Evolutionary conservation across 148 eudicot genomes (phyloP).

Genomic region (Vaccinium vitisidaea): DNA sequence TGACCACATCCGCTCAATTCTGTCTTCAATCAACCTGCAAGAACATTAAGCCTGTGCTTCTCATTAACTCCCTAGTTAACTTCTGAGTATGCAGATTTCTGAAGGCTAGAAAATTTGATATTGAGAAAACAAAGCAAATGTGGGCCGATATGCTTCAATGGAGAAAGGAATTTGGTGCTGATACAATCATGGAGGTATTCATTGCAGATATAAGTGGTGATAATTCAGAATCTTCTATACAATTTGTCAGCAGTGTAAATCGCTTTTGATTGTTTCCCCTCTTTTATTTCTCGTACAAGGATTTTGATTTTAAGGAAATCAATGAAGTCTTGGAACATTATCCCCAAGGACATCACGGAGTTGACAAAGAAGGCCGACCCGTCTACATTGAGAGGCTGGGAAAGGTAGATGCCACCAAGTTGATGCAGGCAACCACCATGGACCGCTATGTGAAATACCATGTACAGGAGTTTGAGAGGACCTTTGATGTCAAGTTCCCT

Average conservation of each 20-base stretch:
- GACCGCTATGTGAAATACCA: constrained; percentile 87
- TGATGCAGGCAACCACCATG: constrained; percentile 88
- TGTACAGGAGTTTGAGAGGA: constrained; percentile 86
- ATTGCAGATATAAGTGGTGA: neutral
- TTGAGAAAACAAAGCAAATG: constrained; percentile 36
- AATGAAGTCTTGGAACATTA: constrained; percentile 79
- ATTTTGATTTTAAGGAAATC: constrained; percentile 80
- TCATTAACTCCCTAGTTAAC: neutral
- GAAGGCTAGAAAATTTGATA: constrained; percentile 34
- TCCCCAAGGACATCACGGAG: constrained; percentile 98
- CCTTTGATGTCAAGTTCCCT: constrained; percentile 78
- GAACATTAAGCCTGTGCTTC: neutral
- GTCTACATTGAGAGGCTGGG: constrained; percentile 90
- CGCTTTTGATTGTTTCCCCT: neutral
- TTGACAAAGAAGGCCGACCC: constrained; percentile 91
- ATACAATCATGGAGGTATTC: constrained; percentile 25
- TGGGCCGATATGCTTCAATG: constrained; percentile 32
- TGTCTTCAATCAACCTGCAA: neutral
- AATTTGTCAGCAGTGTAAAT: neutral
- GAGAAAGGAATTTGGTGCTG: constrained; percentile 33
- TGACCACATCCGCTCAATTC: neutral
- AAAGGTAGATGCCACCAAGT: constrained; percentile 81
- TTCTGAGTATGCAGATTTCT: constrained; percentile 23
- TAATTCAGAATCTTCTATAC: neutral
- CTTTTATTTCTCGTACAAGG: constrained; percentile 34